These are phyloP conservation scores for Ceratobasidium sp. DNA, from an alignment of 1,284 basidiomycete species.

Conservation along the genomic window DNA sequence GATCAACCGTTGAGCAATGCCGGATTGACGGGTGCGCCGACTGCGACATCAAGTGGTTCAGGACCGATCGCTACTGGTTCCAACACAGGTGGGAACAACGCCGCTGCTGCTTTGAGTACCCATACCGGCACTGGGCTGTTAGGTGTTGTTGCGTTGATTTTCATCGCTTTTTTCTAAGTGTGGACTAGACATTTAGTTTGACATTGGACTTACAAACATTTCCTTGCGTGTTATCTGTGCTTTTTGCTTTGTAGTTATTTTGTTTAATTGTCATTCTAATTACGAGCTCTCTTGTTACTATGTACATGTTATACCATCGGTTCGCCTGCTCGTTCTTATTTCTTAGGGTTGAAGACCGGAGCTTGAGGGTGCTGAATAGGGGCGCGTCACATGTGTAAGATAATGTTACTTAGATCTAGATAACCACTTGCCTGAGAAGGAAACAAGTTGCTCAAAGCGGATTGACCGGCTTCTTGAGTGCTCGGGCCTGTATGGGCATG, in stretches of 20 bases:
- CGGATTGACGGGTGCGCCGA: constrained; percentile 18
- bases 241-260: constrained; percentile 19
- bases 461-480: too few species aligned
- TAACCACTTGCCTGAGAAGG: neutral
- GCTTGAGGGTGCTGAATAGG: neutral
- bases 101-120: neutral
- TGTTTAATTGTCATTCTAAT: constrained; percentile 1
- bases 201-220: neutral
- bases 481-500: too few species aligned
- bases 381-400: too few species aligned
- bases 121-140: neutral
- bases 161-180: neutral
- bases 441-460: neutral
- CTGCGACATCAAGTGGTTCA: neutral
- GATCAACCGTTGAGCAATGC: constrained; percentile 59
- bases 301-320: too few species aligned
- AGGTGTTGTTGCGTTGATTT: neutral
- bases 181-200: neutral
- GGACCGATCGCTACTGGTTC: neutral
- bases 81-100: neutral
- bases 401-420: neutral
- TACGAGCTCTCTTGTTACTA: neutral
- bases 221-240: neutral
- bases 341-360: neutral
- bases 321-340: neutral